These are phyloP conservation scores for Madurella mycetomatis DNA, from an alignment of 2,329 filamentous ascomycete genomes.

Conservation along the genomic window DNA sequence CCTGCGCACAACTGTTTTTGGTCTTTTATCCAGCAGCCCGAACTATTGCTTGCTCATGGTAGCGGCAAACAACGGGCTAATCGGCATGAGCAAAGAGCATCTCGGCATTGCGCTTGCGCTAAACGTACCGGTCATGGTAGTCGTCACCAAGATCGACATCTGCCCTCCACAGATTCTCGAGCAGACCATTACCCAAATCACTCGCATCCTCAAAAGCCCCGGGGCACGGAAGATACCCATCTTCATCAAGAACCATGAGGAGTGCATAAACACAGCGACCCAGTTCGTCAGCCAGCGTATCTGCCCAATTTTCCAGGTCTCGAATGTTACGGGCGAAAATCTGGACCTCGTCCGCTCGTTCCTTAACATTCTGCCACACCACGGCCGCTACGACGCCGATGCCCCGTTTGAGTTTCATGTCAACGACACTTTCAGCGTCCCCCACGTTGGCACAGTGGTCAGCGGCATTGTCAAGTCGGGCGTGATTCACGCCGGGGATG, in stretches of 20 bases:
- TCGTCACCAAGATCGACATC: constrained; percentile 97
- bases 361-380: constrained; percentile 89
- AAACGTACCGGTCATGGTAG: constrained; percentile 96
- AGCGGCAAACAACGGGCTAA: constrained; percentile 91
- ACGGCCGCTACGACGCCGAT: constrained; percentile 84
- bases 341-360: constrained; percentile 89
- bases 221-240: constrained; percentile 93
- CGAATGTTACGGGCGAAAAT: constrained; percentile 91
- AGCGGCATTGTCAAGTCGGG: constrained; percentile 88
- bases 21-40: constrained; percentile 86
- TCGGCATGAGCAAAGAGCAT: constrained; percentile 98
- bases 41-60: constrained; percentile 99
- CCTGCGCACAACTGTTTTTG: constrained; percentile 92
- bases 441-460: constrained; percentile 93
- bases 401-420: constrained; percentile 92
- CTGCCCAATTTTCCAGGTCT: constrained; percentile 96
- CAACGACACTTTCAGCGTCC: constrained; percentile 97
- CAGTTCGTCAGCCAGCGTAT: constrained; percentile 95
- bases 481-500: constrained; percentile 85
- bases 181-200: constrained; percentile 88
- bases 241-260: constrained; percentile 86
- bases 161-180: constrained; percentile 93
- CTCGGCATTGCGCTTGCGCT: constrained; percentile 89
- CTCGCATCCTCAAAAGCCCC: constrained; percentile 87
- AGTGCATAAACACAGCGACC: constrained; percentile 90